Evolutionary conservation across 2,329 filamentous ascomycete genomes (phyloP).

Genomic region (Aspergillus floridensis): DNA sequence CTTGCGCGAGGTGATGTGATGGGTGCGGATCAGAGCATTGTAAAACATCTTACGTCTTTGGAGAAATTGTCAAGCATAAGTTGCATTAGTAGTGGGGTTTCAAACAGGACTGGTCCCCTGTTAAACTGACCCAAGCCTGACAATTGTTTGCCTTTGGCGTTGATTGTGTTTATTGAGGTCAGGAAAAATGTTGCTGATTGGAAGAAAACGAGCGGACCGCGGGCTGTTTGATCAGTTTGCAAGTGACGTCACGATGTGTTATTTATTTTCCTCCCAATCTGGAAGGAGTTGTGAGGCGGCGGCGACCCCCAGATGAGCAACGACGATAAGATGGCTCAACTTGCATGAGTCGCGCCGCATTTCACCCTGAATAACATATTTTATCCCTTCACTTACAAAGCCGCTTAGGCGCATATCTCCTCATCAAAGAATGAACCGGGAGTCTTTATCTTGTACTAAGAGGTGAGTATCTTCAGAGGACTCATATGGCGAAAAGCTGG

Average conservation of each 20-base stretch:
- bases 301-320: no score
- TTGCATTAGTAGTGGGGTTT: not conserved
- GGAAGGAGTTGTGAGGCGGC: no score
- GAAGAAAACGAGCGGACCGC: no score
- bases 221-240: not conserved
- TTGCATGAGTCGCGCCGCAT: no score
- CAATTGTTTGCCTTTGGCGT: not conserved
- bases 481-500: not conserved
- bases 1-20: conserved; percentile 78
- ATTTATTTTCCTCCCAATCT: not conserved
- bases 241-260: not conserved
- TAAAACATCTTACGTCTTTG: conserved; percentile 29
- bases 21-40: conserved; percentile 69
- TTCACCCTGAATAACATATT: no score
- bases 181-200: not conserved
- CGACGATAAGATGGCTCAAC: no score
- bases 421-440: not conserved
- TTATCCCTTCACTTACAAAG: no score
- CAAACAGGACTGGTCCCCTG: not conserved
- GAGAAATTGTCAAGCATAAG: not conserved
- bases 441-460: not conserved
- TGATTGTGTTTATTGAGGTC: not conserved
- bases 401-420: no score
- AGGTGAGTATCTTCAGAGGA: not conserved
- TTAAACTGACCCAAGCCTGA: not conserved